A percentile compares a stretch with the other conserved stretches of the same genome.
These are phyloP conservation scores for Talaromyces rugulosus DNA, from an alignment of 2,329 filamentous ascomycete species.

Conservation along the genomic window DNA sequence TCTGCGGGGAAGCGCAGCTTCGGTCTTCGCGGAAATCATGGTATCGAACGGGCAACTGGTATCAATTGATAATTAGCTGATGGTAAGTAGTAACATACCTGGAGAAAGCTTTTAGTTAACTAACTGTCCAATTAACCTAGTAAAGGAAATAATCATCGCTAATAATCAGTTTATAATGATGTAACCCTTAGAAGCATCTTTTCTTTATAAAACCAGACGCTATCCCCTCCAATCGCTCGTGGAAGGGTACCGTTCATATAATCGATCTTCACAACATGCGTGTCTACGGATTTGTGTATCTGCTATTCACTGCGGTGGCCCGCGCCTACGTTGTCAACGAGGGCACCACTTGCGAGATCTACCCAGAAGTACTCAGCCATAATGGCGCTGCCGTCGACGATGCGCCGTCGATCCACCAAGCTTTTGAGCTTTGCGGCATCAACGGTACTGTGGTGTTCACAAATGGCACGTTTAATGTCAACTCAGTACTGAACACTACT, in stretches of 20 bases:
- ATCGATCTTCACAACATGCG: background rate
- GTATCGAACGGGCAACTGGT: background rate
- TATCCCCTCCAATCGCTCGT: background rate
- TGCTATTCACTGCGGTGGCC: background rate
- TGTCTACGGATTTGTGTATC: background rate
- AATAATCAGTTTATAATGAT: background rate
- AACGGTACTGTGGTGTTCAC: slow-evolving; percentile 24
- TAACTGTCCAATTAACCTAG: background rate
- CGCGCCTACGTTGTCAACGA: slow-evolving; percentile 17
- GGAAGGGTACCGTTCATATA: background rate
- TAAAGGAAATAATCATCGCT: background rate
- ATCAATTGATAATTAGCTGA: background rate
- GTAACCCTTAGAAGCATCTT: background rate
- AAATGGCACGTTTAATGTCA: slow-evolving; percentile 20
- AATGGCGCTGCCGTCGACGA: slow-evolving; percentile 19
- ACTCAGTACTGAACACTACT: slow-evolving; percentile 22
- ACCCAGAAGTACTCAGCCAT: slow-evolving; percentile 19
- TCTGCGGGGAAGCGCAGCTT: background rate
- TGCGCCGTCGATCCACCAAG: slow-evolving; percentile 20
- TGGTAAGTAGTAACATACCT: background rate
- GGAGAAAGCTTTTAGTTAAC: background rate
- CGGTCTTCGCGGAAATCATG: background rate
- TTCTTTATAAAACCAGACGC: background rate
- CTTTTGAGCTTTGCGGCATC: slow-evolving; percentile 26
- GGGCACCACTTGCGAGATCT: slow-evolving; percentile 18